Percentiles rank a stretch among this genome's conserved stretches.
Conservation (phyloP, 805 yeast genomes). For the Maudiozyma bulderi region DNA sequence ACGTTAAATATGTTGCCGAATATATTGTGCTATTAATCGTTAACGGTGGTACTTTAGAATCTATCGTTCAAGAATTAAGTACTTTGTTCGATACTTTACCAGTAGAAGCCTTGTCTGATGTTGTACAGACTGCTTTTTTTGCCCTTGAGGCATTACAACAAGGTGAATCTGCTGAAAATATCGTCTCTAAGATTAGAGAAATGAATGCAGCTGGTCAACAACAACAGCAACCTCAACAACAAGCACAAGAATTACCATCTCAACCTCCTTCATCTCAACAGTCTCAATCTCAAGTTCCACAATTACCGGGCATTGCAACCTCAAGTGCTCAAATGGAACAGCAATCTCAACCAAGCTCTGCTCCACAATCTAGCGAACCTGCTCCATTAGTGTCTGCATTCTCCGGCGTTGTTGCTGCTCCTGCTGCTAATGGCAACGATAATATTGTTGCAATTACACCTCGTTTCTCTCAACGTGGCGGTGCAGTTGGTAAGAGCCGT, state of each 20-base stretch:
- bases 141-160: conserved; percentile 41
- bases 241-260: conserved; percentile 6
- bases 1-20: conserved; percentile 58
- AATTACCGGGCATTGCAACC: background rate
- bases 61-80: conserved; percentile 51
- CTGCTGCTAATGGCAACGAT: conserved; percentile 6
- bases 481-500: conserved; percentile 9
- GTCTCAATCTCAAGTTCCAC: conserved; percentile 8
- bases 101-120: conserved; percentile 46
- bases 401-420: conserved; percentile 18
- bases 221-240: conserved; percentile 11
- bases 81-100: conserved; percentile 55
- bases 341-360: conserved; percentile 5
- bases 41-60: conserved; percentile 52
- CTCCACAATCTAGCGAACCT: conserved; percentile 7
- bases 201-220: conserved; percentile 8
- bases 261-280: conserved; percentile 6
- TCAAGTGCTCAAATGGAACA: background rate
- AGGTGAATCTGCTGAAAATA: conserved; percentile 25
- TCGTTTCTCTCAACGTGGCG: conserved; percentile 16
- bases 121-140: conserved; percentile 46
- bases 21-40: conserved; percentile 62
- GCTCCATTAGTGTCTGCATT: conserved; percentile 23
- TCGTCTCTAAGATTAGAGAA: conserved; percentile 24
- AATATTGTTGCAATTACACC: conserved; percentile 10